Evolutionary conservation across 345 rosid species (phyloP).

Genomic region (Brassica napus): Da-Ae NC_063445.1:4766501-4767000

Average conservation of each 20-base stretch:
- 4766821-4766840: neutral
- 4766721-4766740: neutral
- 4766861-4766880: slow-evolving; percentile 20
- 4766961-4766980: neutral
- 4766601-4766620: slow-evolving; percentile 67
- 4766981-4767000: neutral
- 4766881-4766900: slow-evolving; percentile 3
- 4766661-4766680: slow-evolving; percentile 35
- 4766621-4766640: neutral
- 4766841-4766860: slow-evolving; percentile 1
- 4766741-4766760: slow-evolving; percentile 11
- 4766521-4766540: slow-evolving; percentile 52
- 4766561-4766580: slow-evolving; percentile 58
- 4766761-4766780: slow-evolving; percentile 3
- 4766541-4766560: slow-evolving; percentile 48
- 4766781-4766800: slow-evolving; percentile 7
- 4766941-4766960: neutral
- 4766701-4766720: slow-evolving; percentile 37
- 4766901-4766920: neutral
- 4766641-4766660: slow-evolving; percentile 14
- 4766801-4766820: neutral
- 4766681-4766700: slow-evolving; percentile 35
- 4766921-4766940: neutral
- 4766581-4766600: slow-evolving; percentile 68
- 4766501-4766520: slow-evolving; percentile 50